Evolutionary conservation across 2,329 filamentous ascomycete species (phyloP), one percentile per base, ranked within the genome.

Genomic region (Diaporthe eres): DNA sequence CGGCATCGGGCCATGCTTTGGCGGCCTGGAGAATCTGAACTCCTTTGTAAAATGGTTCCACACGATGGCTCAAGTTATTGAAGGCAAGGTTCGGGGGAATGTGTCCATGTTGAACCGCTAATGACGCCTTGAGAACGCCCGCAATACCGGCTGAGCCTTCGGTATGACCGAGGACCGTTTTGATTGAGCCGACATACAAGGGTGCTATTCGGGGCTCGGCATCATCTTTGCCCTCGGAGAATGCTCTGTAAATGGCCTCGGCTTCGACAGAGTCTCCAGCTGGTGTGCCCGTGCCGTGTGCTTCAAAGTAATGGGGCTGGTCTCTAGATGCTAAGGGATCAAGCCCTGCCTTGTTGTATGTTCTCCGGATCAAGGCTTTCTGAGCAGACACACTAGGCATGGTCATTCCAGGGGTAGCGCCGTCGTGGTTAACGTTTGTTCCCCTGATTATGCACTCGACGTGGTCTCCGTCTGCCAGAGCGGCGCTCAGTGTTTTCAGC

Each of bases 401-500:
- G 0, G 88, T 90, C 68, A 90, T 86, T 0, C 88, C 88, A 7
- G 79, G 9, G 80, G 88, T 82, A 17, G 78, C 80, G 8, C 89
- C 89, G 76, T 90, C 88, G 37, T 83, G 82, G 73, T 88, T 88
- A 53, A 83, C 74, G 31, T 81, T 83, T 0, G 84, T 85, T 25
- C 83, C 84, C 1, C 86, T 83, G 67, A 89, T 84, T 47, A 88
- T 76, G 17, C 81, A 82, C 34, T 83, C 79, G 49, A 88, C 85
- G 0, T 75, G 34, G 55, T 85, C 83, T 0, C 87, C 86, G 65
- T 88, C 88, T 10, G 80, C 80, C 13, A 91, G 72, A 1, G 89
- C 90, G 49, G 82, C 82, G 15, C 84, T 84, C 22, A 84, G 79
- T 4, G 80, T 83, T 79, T 90, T 90, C 3, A 91, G 77, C 1